Evolutionary conservation across 148 eudicot genomes (phyloP), one percentile per base, ranked within the genome.

Genomic region (Silene latifolia): DNA sequence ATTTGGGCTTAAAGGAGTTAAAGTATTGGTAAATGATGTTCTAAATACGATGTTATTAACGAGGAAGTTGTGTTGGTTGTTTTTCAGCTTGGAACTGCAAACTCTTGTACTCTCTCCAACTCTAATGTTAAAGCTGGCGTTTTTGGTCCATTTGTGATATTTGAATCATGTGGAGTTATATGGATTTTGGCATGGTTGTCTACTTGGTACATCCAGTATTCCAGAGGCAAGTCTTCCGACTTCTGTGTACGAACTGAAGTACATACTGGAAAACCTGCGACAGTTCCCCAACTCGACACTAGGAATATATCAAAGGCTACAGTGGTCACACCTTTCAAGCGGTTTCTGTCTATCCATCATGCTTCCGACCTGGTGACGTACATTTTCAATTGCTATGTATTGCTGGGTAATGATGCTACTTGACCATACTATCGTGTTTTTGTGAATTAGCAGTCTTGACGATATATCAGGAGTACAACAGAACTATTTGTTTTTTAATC

Each of bases 111-210:
- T 14, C 93, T 91, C 98, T 72, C 97, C 98, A 21, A 93, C 90
- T 74, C 91, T 93, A 71, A 89, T 93, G 98, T 85, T 81, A 87
- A 88, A 80, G 98, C 85, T 64, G 97, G 98, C 69, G 73, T 91
- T 18, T 89, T 83, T 82, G 97, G 98, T 63, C 98, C 98, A 65
- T 93, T 93, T 89, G 93, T 90, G 63, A 90, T 91, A 82, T 91
- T 91, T 67, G 97, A 96, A 71, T 84, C 88, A 46, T 93, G 84
- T n/a, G n/a, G 69, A 93, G 98, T 93, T 72, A 87, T 93, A 15
- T 93, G 98, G 98, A 90, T 91, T 81, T 80, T 90, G 85, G 92
- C 90, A 21, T 93, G 98, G 96, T 35, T 93, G 70, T 88, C 98
- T 80, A 96, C 98, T 4, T 29, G 32, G 32, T 74, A 89, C 90